Evolutionary conservation across 1,139 yeast genomes (phyloP).

Genomic region (Saccharomyces hybrid): DNA sequence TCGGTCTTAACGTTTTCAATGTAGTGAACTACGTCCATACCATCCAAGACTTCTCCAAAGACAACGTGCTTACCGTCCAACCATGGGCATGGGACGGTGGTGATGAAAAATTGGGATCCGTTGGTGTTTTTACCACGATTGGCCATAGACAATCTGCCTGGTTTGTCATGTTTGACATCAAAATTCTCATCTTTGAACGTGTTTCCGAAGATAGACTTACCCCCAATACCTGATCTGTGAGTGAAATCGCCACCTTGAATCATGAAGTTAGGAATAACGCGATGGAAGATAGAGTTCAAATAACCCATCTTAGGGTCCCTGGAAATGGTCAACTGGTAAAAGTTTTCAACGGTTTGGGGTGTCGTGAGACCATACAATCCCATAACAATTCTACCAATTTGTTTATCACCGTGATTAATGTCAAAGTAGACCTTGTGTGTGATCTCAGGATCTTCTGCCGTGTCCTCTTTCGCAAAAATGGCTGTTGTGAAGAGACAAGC

Average conservation of each 20-base stretch:
- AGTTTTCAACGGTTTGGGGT: slow-evolving; percentile 67
- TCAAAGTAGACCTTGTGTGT: slow-evolving; percentile 59
- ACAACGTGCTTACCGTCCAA: slow-evolving; percentile 69
- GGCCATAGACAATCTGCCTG: slow-evolving; percentile 74
- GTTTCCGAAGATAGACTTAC: slow-evolving; percentile 65
- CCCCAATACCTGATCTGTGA: slow-evolving; percentile 64
- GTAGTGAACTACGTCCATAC: slow-evolving; percentile 51
- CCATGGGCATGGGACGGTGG: slow-evolving; percentile 57
- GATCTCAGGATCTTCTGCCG: slow-evolving; percentile 45
- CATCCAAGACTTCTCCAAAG: slow-evolving; percentile 72
- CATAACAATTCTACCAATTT: slow-evolving; percentile 57
- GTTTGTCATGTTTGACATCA: slow-evolving; percentile 50
- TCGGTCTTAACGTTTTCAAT: slow-evolving; percentile 40
- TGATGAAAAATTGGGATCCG: slow-evolving; percentile 73
- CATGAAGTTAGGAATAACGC: slow-evolving; percentile 71
- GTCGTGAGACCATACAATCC: slow-evolving; percentile 70
- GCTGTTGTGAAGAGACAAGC: slow-evolving; percentile 6
- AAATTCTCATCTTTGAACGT: slow-evolving; percentile 69
- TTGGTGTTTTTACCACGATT: slow-evolving; percentile 74
- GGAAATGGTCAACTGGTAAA: slow-evolving; percentile 55
- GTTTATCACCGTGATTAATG: slow-evolving; percentile 48
- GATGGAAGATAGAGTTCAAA: slow-evolving; percentile 58
- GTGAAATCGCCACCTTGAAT: slow-evolving; percentile 81
- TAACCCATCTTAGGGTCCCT: slow-evolving; percentile 41
- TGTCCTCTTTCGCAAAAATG: slow-evolving; percentile 9